Evolutionary conservation across 768 basidiomycete species (phyloP), one percentile per base, ranked within the genome.

Genomic region (Podaxis rugospora): DNA sequence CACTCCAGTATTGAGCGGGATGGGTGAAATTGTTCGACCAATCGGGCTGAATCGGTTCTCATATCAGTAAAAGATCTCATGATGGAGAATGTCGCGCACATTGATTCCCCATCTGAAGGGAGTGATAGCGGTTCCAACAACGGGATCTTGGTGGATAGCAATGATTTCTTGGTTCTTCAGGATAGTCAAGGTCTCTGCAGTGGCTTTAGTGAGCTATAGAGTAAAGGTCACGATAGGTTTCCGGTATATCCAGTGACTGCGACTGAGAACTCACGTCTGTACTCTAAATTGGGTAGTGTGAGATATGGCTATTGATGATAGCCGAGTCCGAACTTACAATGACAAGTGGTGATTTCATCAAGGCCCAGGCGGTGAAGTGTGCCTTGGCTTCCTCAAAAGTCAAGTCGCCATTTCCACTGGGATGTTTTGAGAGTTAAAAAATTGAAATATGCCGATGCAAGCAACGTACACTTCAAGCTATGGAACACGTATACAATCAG

Each of bases 1-100:
- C 87, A 63, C 85, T 87, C 87, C 87, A 89, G 67, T 83, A 89
- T 62, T 86, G 82, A n/a, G 87, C 85, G 1, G 87, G 87, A 66
- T 83, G 80, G 0, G 79, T 78, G 25, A 63, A 66, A 64, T 79
- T 72, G 57, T 64, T 69, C 1, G 75, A 74, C 78, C 77, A 80
- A 55, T 80, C 74, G 13, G 76, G 75, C 79, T 80, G 54, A 2
- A 54, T 62, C 62, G 62, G 60, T 18, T n/a, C 47, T 59, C n/a
- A 57, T 35, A 10, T 53, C 16, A 54, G 14, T 39, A 25, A 47
- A 16, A 18, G 18, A 59, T 5, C 21, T 3, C 49, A 28, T 21
- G 21, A n/a, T 27, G 21, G 37, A 42, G 14, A 51, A 14, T 25
- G 13, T 23, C 3, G 69, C 84, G 57, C 63, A 88, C 87, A 64